Evolutionary conservation across 78 protist species (phyloP).

Genomic region (Dictyostelium capitatum): DNA sequence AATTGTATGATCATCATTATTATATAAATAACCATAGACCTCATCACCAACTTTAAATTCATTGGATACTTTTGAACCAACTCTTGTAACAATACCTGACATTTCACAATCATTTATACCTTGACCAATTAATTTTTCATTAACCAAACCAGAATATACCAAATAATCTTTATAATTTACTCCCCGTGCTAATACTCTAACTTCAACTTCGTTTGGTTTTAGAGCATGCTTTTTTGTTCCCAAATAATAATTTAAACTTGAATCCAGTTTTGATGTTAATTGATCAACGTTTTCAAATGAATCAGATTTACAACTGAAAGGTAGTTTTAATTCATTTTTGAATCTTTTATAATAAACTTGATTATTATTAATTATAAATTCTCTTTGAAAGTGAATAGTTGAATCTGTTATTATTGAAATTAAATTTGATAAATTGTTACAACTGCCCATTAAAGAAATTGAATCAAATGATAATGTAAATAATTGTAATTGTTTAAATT

Average conservation of each 20-base stretch:
- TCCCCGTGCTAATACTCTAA: not conserved
- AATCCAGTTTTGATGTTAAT: not conserved
- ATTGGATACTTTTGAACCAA: not conserved
- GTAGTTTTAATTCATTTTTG: too few species aligned
- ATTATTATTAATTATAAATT: too few species aligned
- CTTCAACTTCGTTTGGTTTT: slow-evolving; percentile 5
- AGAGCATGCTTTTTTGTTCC: not conserved
- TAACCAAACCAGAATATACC: not conserved
- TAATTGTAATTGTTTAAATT: too few species aligned
- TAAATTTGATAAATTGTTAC: too few species aligned
- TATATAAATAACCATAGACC: not conserved
- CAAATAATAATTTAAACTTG: not conserved
- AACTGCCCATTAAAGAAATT: too few species aligned
- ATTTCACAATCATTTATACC: too few species aligned
- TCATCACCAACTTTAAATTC: slow-evolving; percentile 12
- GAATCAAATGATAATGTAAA: too few species aligned
- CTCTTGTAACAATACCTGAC: not conserved
- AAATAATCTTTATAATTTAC: slow-evolving; percentile 8
- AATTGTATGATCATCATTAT: not conserved
- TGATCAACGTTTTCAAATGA: too few species aligned
- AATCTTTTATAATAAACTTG: too few species aligned
- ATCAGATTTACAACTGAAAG: too few species aligned
- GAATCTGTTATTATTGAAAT: too few species aligned
- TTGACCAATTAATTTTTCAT: not conserved
- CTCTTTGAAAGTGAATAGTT: too few species aligned